Evolutionary conservation across 768 basidiomycete genomes (phyloP).

Genomic region (Russula vinacea): DNA sequence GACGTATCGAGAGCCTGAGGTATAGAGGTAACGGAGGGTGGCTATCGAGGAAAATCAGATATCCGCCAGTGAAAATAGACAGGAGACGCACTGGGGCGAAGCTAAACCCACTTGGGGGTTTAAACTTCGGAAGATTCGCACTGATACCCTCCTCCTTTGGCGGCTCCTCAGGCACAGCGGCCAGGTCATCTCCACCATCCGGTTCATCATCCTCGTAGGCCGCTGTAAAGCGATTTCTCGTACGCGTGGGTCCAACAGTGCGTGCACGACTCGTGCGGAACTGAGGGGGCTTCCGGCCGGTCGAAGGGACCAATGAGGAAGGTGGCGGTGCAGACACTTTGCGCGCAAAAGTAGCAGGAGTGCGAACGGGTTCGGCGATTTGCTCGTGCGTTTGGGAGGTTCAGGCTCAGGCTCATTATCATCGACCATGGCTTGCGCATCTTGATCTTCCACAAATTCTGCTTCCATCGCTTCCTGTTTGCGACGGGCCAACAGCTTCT

Average conservation of each 20-base stretch:
- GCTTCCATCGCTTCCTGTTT: conserved; percentile 55
- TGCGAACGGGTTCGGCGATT: conserved; percentile 32
- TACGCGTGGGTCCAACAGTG: conserved; percentile 43
- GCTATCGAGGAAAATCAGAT: conserved; percentile 27
- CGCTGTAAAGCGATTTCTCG: conserved; percentile 63
- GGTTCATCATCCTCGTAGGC: conserved; percentile 50
- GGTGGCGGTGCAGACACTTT: conserved; percentile 29
- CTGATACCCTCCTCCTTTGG: conserved; percentile 41
- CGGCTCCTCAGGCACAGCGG: conserved; percentile 39
- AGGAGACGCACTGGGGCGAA: conserved; percentile 57
- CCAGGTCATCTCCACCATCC: conserved; percentile 37
- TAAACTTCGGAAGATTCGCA: conserved; percentile 50
- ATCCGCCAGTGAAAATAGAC: background rate
- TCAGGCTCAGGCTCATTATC: conserved; percentile 33
- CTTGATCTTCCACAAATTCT: conserved; percentile 36
- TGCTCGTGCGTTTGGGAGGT: conserved; percentile 28
- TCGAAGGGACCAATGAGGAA: conserved; percentile 2
- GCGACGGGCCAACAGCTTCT: conserved; percentile 65
- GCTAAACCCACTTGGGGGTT: conserved; percentile 60
- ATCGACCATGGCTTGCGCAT: conserved; percentile 38
- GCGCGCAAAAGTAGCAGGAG: conserved; percentile 36
- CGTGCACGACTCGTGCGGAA: conserved; percentile 12
- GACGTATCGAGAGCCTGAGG: conserved; percentile 51
- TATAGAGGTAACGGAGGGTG: conserved; percentile 15
- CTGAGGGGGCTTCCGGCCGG: conserved; percentile 18